Evolutionary conservation across 2,329 filamentous ascomycete genomes (phyloP).

Genomic region (Diaporthe sp.): DNA sequence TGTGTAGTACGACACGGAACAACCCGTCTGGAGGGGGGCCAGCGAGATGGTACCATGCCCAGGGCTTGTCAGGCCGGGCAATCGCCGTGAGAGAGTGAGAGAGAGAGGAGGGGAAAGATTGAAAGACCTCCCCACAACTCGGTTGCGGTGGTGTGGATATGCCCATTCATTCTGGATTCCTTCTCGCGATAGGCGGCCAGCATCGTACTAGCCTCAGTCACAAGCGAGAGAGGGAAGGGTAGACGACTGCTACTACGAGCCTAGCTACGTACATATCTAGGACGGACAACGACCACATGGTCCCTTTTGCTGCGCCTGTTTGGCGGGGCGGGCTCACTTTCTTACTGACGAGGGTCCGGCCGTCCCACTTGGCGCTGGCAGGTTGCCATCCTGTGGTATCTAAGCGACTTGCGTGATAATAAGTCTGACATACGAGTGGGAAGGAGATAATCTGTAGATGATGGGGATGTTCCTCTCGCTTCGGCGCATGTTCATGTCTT

Average conservation of each 20-base stretch:
- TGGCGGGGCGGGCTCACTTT: conserved; percentile 1
- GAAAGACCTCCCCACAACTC: conserved; percentile 26
- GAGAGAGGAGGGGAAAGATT: not conserved
- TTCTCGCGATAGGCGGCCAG: not conserved
- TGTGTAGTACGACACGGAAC: conserved; percentile 13
- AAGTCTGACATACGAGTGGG: conserved; percentile 14
- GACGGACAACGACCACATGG: not conserved
- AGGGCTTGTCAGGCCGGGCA: conserved; percentile 2
- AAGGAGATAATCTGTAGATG: not conserved
- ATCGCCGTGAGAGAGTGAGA: too few species aligned
- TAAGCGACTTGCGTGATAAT: conserved; percentile 14
- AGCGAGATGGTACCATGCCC: conserved; percentile 9
- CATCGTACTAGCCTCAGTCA: conserved; percentile 31
- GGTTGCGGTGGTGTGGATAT: conserved; percentile 13
- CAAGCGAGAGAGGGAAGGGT: conserved; percentile 26
- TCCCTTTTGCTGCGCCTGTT: not conserved
- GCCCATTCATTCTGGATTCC: too few species aligned
- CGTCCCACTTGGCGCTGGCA: conserved; percentile 19
- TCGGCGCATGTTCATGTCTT: not conserved
- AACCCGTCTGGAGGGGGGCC: conserved; percentile 17
- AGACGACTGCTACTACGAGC: not conserved
- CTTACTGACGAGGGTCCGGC: not conserved
- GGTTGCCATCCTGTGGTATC: not conserved
- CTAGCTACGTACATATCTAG: not conserved
- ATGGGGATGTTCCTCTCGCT: not conserved